These are phyloP conservation scores for Plasmodium berghei DNA, from an alignment of 169 alveolate genomes.

Conservation along the genomic window DNA sequence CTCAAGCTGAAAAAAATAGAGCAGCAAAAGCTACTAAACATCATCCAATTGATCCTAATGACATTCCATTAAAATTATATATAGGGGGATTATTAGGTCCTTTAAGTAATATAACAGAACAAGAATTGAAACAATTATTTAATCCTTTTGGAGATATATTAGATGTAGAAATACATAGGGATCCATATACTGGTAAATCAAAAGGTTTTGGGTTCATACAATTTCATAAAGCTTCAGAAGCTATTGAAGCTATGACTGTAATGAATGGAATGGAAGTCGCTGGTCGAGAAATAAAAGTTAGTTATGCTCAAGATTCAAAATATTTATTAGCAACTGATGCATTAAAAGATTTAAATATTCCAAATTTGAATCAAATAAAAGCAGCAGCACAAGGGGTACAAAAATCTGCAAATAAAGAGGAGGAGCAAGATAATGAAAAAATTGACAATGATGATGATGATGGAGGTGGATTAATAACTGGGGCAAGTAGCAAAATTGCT, in stretches of 20 bases:
- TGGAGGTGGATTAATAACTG: conserved; percentile 86
- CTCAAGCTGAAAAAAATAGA: conserved; percentile 99
- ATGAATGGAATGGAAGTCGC: conserved; percentile 96
- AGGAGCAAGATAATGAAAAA: conserved; percentile 85
- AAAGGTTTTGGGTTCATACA: conserved; percentile 94
- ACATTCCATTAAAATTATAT: conserved; percentile 91
- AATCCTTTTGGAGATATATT: conserved; percentile 96
- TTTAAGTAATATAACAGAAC: conserved; percentile 89
- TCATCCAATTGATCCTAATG: conserved; percentile 89
- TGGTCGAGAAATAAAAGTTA: conserved; percentile 92
- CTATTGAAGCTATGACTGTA: conserved; percentile 95
- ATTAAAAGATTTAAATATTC: conserved; percentile 3
- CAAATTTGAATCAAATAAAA: conserved; percentile 16
- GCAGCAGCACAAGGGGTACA: not conserved
- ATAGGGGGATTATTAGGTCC: conserved; percentile 95
- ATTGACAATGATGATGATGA: conserved; percentile 79
- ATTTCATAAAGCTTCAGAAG: conserved; percentile 94
- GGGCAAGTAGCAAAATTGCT: conserved; percentile 86
- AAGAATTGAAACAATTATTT: conserved; percentile 93
- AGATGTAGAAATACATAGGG: conserved; percentile 92
- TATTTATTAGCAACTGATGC: conserved; percentile 37
- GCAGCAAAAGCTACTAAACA: conserved; percentile 97
- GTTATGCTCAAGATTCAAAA: conserved; percentile 83
- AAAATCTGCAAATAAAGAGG: conserved; percentile 63
- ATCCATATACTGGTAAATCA: conserved; percentile 90